phyloP scores from a whole-genome alignment of 768 basidiomycete genomes.

The Calocera cornea region DNA sequence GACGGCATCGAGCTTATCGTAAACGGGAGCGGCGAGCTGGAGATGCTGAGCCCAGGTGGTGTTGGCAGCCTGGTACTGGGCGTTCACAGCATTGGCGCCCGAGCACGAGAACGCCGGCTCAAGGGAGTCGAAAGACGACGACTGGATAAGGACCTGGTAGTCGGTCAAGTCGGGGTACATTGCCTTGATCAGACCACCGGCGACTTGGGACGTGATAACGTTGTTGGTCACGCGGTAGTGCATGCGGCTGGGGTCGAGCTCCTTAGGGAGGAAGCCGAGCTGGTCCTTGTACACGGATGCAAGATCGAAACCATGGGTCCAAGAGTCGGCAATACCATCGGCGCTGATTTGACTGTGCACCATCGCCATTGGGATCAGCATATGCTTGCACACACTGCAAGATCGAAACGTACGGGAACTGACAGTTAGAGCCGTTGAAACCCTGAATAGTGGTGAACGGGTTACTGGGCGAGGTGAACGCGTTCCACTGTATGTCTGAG shows the following conservation, averaged over 20 bases:
- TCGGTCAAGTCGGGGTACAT: conserved; percentile 15
- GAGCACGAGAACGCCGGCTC: conserved; percentile 15
- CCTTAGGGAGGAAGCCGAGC: conserved; percentile 15
- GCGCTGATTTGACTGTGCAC: conserved; percentile 5
- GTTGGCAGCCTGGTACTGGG: conserved; percentile 4
- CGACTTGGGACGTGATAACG: conserved; percentile 7
- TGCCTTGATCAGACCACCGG: conserved; percentile 15
- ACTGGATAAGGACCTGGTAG: conserved; percentile 14
- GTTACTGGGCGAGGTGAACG: neutral
- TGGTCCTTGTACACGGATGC: conserved; percentile 16
- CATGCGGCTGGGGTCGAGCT: conserved; percentile 13
- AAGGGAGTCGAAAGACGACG: conserved; percentile 16
- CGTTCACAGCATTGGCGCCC: conserved; percentile 9
- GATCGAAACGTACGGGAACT: conserved; percentile 16
- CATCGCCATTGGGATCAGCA: neutral
- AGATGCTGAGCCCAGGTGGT: conserved; percentile 15
- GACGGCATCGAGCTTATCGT: conserved; percentile 15
- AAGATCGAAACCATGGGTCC: conserved; percentile 14
- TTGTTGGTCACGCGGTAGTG: conserved; percentile 18
- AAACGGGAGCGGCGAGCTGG: conserved; percentile 5
- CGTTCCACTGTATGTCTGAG: neutral
- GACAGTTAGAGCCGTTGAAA: conserved; percentile 14
- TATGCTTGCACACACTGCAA: neutral
- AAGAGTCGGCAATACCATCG: conserved; percentile 13
- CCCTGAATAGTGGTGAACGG: conserved; percentile 1